Evolutionary conservation across 2,329 filamentous ascomycete species (phyloP), one percentile per base, ranked within the genome.

Genomic region (Colletotrichum acutatum): DNA sequence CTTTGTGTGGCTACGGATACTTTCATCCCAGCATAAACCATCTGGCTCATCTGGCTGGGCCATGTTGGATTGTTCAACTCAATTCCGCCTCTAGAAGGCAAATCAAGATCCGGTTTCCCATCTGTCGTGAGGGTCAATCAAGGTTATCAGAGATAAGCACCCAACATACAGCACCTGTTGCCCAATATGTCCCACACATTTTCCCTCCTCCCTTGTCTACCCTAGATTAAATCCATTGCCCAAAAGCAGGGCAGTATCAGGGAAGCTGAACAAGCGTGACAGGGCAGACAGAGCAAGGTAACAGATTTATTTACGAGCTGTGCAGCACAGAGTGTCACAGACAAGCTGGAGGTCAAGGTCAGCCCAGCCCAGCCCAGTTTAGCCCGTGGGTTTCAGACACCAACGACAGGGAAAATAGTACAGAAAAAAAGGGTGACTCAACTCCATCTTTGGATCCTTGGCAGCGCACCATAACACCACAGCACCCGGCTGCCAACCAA

Each of bases 391-490:
- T 74, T 72, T 72, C 71, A 74, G 71, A 62, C 71, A 62, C 61
- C 68, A 42, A 60, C 62, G 63, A 72, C 68, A 66, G 71, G 68
- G 71, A 53, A 74, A 57, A 54, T 24, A 57, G 66, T 57, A 52
- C 58, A 46, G 57, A 63, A 34, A n/a, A 64, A 72, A 54, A 34
- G 11, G 32, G 42, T 69, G 60, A 60, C 37, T 60, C 32, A 71
- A 71, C 61, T 56, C 61, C 71, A 66, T 73, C 66, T 73, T 71
- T 65, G 61, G 71, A 65, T 70, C 60, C 71, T 73, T 73, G 71
- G 71, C 71, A 60, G 46, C 22, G 19, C 42, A 72, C 19, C 65
- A 42, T 42, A 16, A 12, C 34, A 42, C 37, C 37, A 42, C 58
- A 62, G 56, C 68, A 71, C 37, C 59, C 56, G 56, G 61, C 67